These are phyloP conservation scores for Phaeosphaeria sp. DNA, from an alignment of 2,329 filamentous ascomycete species.

Conservation along the genomic window DNA sequence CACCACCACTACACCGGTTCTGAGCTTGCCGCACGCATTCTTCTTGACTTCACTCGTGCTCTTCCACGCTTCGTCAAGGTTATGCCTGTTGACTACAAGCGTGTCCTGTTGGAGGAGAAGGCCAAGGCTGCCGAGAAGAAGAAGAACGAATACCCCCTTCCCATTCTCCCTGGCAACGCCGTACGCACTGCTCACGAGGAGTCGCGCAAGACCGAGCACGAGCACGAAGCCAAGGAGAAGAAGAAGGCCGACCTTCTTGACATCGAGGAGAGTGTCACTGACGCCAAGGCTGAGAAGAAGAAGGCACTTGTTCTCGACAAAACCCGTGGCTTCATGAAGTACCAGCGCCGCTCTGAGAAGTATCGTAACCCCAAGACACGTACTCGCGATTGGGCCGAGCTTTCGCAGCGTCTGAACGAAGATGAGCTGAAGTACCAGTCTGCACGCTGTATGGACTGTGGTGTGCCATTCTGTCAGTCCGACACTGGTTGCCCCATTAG, in stretches of 20 bases:
- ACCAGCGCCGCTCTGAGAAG: conserved; percentile 89
- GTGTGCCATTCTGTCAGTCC: conserved; percentile 97
- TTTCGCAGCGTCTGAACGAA: conserved; percentile 85
- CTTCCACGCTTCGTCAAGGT: conserved; percentile 92
- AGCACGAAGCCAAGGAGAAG: conserved; percentile 68
- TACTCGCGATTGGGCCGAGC: conserved; percentile 91
- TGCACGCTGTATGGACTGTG: conserved; percentile 97
- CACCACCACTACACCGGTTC: conserved; percentile 98
- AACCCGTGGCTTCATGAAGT: conserved; percentile 97
- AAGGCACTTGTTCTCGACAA: conserved; percentile 96
- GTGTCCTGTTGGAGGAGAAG: conserved; percentile 84
- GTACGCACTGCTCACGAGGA: conserved; percentile 62
- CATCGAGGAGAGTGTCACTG: conserved; percentile 89
- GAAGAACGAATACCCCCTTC: conserved; percentile 82
- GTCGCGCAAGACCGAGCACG: conserved; percentile 61
- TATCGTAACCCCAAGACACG: conserved; percentile 85
- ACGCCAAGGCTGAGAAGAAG: conserved; percentile 85
- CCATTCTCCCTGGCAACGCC: conserved; percentile 73
- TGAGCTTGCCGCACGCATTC: conserved; percentile 87
- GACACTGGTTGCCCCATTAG: conserved; percentile 90
- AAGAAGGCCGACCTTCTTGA: conserved; percentile 75
- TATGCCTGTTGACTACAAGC: conserved; percentile 94
- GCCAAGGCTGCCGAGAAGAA: conserved; percentile 85
- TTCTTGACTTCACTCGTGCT: conserved; percentile 94
- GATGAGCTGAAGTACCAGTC: conserved; percentile 97